Evolutionary conservation across 225 moss, liverwort and hornwort genomes (phyloP).

Genomic region (Marchantia paleacea): DNA sequence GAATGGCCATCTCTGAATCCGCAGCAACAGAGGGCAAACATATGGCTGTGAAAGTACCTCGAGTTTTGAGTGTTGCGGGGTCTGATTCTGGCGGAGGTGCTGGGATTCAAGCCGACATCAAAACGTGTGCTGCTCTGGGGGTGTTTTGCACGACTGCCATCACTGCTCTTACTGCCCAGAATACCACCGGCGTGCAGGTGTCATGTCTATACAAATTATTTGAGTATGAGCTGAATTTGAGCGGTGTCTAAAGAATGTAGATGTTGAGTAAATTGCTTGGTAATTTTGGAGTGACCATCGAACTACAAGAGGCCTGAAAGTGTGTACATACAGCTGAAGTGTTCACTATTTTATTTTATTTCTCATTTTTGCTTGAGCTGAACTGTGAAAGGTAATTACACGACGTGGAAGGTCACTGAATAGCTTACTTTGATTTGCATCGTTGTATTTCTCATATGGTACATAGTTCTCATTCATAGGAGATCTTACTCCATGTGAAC

Average conservation of each 20-base stretch:
- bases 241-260: too few species aligned
- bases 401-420: too few species aligned
- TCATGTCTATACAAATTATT: neutral
- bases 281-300: too few species aligned
- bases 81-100: constrained; percentile 91
- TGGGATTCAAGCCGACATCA: constrained; percentile 90
- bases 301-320: too few species aligned
- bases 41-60: constrained; percentile 44
- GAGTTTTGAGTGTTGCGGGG: constrained; percentile 77
- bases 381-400: too few species aligned
- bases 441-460: too few species aligned
- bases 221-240: neutral
- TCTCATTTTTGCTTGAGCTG: too few species aligned
- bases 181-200: constrained; percentile 79
- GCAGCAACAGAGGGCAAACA: neutral
- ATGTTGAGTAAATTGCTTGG: neutral
- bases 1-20: constrained; percentile 11
- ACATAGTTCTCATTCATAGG: neutral
- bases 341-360: too few species aligned
- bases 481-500: neutral
- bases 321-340: too few species aligned
- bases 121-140: constrained; percentile 84
- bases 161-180: constrained; percentile 80
- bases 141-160: constrained; percentile 82
- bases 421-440: too few species aligned